Percentiles rank a stretch among this genome's conserved stretches.
Evolutionary conservation across 768 basidiomycete genomes (phyloP).

Genomic region (Ramaria rubella): DNA sequence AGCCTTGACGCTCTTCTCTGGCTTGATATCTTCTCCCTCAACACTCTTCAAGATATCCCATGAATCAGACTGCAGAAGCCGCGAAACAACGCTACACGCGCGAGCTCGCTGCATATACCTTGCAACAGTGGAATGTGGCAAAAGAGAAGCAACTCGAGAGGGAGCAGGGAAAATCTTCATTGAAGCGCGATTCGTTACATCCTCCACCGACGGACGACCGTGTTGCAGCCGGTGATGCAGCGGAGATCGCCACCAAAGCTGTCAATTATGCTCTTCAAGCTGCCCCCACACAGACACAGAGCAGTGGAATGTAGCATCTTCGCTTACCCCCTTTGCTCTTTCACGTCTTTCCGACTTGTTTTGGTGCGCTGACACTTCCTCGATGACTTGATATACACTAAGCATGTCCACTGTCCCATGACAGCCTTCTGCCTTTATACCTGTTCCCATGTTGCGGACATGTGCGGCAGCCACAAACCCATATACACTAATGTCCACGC

Average conservation of each 20-base stretch:
- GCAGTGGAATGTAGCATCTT: background rate
- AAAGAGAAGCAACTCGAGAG: slow-evolving; percentile 16
- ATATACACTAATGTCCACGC: too few species aligned
- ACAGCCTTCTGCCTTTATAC: too few species aligned
- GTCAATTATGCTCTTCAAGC: background rate
- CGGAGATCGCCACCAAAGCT: background rate
- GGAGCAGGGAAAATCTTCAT: background rate
- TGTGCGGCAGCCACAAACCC: too few species aligned
- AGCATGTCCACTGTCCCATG: too few species aligned
- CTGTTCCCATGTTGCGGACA: too few species aligned
- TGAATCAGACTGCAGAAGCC: background rate
- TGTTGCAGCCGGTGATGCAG: background rate
- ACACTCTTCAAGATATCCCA: background rate
- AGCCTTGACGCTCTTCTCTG: background rate
- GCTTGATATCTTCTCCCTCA: background rate
- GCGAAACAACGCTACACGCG: slow-evolving; percentile 30
- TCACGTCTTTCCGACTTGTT: background rate
- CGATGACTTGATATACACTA: too few species aligned
- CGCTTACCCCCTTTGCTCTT: background rate
- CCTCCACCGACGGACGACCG: background rate
- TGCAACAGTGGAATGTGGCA: slow-evolving; percentile 31
- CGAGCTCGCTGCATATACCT: slow-evolving; percentile 35
- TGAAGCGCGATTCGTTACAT: background rate
- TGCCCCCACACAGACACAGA: background rate
- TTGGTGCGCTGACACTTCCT: too few species aligned